These are phyloP conservation scores for Xylariaceae sp. DNA, from an alignment of 2,329 filamentous ascomycete genomes.

Conservation along the genomic window DNA sequence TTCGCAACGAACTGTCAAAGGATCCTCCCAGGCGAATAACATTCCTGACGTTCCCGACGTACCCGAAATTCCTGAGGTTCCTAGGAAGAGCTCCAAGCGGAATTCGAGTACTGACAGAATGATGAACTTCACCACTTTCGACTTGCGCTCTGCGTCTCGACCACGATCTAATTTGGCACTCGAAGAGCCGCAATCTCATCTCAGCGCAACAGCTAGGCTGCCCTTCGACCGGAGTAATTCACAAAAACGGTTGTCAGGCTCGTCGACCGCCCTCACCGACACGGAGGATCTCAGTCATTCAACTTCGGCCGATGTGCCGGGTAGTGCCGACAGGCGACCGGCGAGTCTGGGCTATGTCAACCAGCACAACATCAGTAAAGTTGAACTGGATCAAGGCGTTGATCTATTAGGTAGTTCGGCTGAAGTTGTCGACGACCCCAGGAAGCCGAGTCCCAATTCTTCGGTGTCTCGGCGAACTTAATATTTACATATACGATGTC, in stretches of 20 bases:
- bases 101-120: slow-evolving; percentile 43
- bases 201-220: slow-evolving; percentile 37
- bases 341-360: slow-evolving; percentile 57
- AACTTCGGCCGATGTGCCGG: slow-evolving; percentile 29
- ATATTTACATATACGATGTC: slow-evolving; percentile 14
- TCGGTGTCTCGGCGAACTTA: slow-evolving; percentile 7
- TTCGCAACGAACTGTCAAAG: slow-evolving; percentile 36
- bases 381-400: slow-evolving; percentile 48
- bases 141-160: slow-evolving; percentile 13
- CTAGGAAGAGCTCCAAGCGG: slow-evolving; percentile 71
- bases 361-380: slow-evolving; percentile 54
- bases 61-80: slow-evolving; percentile 54
- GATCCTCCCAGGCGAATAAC: slow-evolving; percentile 20
- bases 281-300: slow-evolving; percentile 43
- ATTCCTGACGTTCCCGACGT: slow-evolving; percentile 10
- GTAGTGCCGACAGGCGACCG: slow-evolving; percentile 44
- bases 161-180: slow-evolving; percentile 10
- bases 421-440: slow-evolving; percentile 51
- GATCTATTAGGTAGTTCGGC: slow-evolving; percentile 54
- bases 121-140: slow-evolving; percentile 30
- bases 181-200: slow-evolving; percentile 7
- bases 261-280: slow-evolving; percentile 44
- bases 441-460: slow-evolving; percentile 26
- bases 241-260: slow-evolving; percentile 49
- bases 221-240: slow-evolving; percentile 59